Evolutionary conservation across 2,329 filamentous ascomycete species (phyloP).

Genomic region (Aspergillus eucalypticola): DNA sequence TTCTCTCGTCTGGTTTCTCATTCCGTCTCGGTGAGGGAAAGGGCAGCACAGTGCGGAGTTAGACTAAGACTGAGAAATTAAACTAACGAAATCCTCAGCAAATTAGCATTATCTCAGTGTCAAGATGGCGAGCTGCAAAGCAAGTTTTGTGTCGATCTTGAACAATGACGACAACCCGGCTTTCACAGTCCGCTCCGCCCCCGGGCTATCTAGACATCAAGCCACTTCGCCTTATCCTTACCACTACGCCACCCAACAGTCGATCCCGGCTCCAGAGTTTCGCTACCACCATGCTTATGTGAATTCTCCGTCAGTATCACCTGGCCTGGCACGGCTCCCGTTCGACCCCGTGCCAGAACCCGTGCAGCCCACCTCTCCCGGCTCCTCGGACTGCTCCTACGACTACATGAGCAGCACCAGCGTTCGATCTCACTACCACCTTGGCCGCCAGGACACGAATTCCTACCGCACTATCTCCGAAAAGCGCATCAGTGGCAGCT

Average conservation of each 20-base stretch:
- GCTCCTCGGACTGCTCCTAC: constrained; percentile 37
- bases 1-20: background rate
- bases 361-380: constrained; percentile 31
- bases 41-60: background rate
- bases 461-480: constrained; percentile 27
- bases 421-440: constrained; percentile 28
- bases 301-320: constrained; percentile 29
- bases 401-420: constrained; percentile 30
- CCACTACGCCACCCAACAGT: constrained; percentile 20
- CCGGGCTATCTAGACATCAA: constrained; percentile 23
- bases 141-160: constrained; percentile 46
- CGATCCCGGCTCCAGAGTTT: constrained; percentile 20
- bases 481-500: constrained; percentile 25
- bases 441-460: constrained; percentile 29
- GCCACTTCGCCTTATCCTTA: constrained; percentile 26
- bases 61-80: background rate
- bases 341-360: constrained; percentile 30
- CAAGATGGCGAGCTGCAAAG: constrained; percentile 35
- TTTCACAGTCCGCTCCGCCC: constrained; percentile 44
- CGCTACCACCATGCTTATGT: constrained; percentile 25
- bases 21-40: background rate
- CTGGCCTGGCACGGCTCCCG: constrained; percentile 25
- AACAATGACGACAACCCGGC: constrained; percentile 52
- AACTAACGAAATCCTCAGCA: background rate
- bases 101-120: background rate